phyloP scores from a whole-genome alignment of 23 red algal genomes.

The Chondrus crispus region DNA sequence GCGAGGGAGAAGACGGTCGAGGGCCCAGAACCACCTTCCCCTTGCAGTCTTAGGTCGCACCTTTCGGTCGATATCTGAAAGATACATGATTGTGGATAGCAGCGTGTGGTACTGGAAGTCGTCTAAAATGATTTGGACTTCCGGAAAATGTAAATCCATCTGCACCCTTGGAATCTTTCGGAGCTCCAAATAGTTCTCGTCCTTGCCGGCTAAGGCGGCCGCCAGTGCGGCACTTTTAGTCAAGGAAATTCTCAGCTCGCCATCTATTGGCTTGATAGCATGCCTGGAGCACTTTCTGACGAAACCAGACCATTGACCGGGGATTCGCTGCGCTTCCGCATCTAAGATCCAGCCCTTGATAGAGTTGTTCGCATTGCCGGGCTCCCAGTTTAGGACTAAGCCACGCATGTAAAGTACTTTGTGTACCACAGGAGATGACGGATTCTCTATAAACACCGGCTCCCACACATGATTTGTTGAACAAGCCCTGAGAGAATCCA shows the following conservation, averaged over 20 bases:
- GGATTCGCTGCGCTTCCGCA: neutral
- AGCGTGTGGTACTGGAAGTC: constrained; percentile 80
- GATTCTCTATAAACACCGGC: constrained; percentile 54
- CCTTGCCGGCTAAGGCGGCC: constrained; percentile 32
- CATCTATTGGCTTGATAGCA: constrained; percentile 62
- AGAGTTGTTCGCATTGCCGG: constrained; percentile 43
- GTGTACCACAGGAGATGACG: constrained; percentile 58
- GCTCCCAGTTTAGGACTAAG: constrained; percentile 57
- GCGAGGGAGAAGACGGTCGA: constrained; percentile 71
- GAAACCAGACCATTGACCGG: constrained; percentile 24
- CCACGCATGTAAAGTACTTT: constrained; percentile 60
- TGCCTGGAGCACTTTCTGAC: constrained; percentile 20
- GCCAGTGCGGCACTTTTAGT: constrained; percentile 47
- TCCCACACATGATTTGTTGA: constrained; percentile 57
- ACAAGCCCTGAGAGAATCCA: constrained; percentile 54
- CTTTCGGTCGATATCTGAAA: constrained; percentile 68
- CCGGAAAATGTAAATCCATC: constrained; percentile 63
- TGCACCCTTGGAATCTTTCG: constrained; percentile 37
- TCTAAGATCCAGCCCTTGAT: constrained; percentile 21
- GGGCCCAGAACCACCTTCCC: constrained; percentile 72
- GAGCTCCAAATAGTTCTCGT: constrained; percentile 3
- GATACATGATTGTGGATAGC: constrained; percentile 59
- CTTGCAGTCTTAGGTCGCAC: constrained; percentile 59
- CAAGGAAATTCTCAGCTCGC: constrained; percentile 38
- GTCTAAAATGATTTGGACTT: constrained; percentile 57